Evolutionary conservation across 345 rosid species (phyloP), one percentile per base, ranked within the genome.

Genomic region (Camelina neglecta): DNA sequence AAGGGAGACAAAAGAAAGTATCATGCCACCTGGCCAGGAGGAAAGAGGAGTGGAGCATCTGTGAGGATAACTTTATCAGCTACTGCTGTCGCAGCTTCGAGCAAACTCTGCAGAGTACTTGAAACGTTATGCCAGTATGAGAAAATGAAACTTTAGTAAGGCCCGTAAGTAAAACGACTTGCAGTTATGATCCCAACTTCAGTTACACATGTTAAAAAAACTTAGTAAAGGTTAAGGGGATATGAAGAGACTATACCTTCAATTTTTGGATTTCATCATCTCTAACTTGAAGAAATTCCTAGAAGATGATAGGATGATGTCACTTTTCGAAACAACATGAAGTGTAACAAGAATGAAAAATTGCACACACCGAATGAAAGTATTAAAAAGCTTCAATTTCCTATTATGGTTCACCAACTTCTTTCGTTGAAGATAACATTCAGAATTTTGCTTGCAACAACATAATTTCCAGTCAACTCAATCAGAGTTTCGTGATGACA

Each of bases 41-140:
- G 86, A 78, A 86, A 92, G 20, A 92, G 82, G 80, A 89, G 96
- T 11, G 96, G 90, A 68, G 96, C 97, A 83, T 95, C 97, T 63
- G 99, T 92, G 63, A 95, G 87, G 91, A 92, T 89, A 64, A 88
- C 80, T 84, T 83, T 89, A 81, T 92, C 99, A 60, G 86, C 86
- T 85, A 88, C 97, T 60, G 75, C 69, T 71, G 73, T 85, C 36
- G 97, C 97, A 68, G 82, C 84, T 73, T 82, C 83, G 50, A 81
- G 88, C 81, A 90, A 79, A 67, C 78, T 92, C 97, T 91, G 76
- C 77, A 72, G 24, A 75, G 35, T 59, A 60, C 24, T 72, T 66
- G 39, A 45, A 42, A 51, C 24, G 65, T 71, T 77, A 63, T 55
- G 75, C 71, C 45, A 48, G 60, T 71, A 64, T 36, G 66, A 65